Percentiles rank a stretch among this genome's conserved stretches.
Conservation (phyloP, 108 stramenopile species). For the Stephanodiscus minutulus region DNA sequence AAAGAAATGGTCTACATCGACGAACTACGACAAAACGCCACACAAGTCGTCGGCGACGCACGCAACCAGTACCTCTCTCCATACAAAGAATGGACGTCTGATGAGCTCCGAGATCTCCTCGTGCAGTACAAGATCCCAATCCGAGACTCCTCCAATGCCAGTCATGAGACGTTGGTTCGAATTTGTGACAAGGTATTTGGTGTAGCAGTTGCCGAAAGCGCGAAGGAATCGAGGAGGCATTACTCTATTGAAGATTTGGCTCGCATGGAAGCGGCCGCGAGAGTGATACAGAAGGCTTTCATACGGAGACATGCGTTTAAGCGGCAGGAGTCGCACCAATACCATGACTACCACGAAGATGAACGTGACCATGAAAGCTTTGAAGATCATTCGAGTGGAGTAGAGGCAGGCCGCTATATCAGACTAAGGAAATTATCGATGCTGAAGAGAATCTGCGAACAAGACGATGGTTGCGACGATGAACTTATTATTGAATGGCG, state of each 20-base stretch:
- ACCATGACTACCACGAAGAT: conserved; percentile 5
- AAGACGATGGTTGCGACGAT: conserved; percentile 50
- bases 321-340: conserved; percentile 6
- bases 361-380: conserved; percentile 6
- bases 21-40: conserved; percentile 32
- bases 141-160: conserved; percentile 49
- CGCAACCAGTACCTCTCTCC: conserved; percentile 40
- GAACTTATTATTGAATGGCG: conserved; percentile 49
- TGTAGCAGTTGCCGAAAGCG: conserved; percentile 26
- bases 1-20: conserved; percentile 6
- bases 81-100: conserved; percentile 50
- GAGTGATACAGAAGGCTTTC: conserved; percentile 48
- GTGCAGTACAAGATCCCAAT: conserved; percentile 52
- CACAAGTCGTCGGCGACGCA: conserved; percentile 29
- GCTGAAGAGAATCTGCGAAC: conserved; percentile 37
- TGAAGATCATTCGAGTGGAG: conserved; percentile 11
- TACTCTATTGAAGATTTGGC: conserved; percentile 39
- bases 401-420: conserved; percentile 7
- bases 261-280: conserved; percentile 34
- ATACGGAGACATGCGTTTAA: conserved; percentile 28
- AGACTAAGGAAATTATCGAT: conserved; percentile 24
- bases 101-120: conserved; percentile 47
- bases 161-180: conserved; percentile 54
- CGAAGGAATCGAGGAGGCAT: conserved; percentile 11
- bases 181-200: conserved; percentile 58